Evolutionary conservation across 768 basidiomycete genomes (phyloP), one percentile per base, ranked within the genome.

Genomic region (Russula abietina): DNA sequence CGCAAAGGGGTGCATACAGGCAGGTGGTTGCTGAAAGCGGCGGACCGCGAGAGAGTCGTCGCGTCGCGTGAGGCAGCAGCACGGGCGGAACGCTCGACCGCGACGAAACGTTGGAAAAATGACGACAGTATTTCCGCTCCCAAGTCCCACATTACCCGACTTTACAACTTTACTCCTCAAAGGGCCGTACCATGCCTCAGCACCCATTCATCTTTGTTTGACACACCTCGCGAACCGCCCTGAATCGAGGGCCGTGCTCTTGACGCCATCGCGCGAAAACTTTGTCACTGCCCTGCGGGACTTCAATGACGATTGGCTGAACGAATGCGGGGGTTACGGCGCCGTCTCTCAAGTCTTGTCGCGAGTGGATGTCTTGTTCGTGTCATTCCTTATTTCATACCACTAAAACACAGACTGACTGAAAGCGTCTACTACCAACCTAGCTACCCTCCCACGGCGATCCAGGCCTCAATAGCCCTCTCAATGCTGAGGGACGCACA

Each of bases 1-100:
- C 43, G 91, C 87, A 70, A 93, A 93, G 7, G 91, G 88, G 75
- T 91, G 88, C 91, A 93, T 59, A 43, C 32, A 38, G 41, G n/a
- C 50, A 28, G 10, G 22, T 36, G 10, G 22, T 36, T 22, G 33
- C 36, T 38, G 38, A 36, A 11, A 41, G 43, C 4, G 32, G 51
- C 24, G 33, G 9, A 11, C n/a, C 22, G 43, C 43, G 43, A 22
- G 19, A 10, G 8, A 8, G 8, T 30, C 0, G 39, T 43, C 43
- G 43, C 43, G 43, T 43, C 19, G 16, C 16, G 38, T 8, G 36
- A n/a, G 10, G 36, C 36, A 36, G 36, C 36, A 12, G 36, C 19
- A 46, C 45, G 11, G 9, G 22, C 22, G 10, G 11, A n/a, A 46
- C 45, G 22, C n/a, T 43, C n/a, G n/a, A 45, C 43, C 6, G 22